Base-by-base conservation (phyloP, 306 rosid species). In the Cicer bijugum region DNA sequence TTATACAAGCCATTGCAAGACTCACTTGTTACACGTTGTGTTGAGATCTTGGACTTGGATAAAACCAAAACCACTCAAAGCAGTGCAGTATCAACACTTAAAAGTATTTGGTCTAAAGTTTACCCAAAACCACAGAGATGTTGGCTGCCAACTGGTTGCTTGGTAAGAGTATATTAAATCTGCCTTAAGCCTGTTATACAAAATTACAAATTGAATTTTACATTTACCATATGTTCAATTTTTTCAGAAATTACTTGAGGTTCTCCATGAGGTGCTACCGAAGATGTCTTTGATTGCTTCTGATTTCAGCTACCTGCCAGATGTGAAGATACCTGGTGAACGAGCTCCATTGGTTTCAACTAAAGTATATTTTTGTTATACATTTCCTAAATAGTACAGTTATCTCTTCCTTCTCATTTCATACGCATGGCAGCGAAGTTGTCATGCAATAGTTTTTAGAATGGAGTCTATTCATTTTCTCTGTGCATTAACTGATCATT, bases 211-310 rank as follows among this genome's bases (percentile, higher is more conserved):
- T 64, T 28, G 58, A 59, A 47, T 77, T 52, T 50, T 69, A 74
- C 71, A 59, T 39, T 85, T 20, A 74, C 76, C 15, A 72, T 58
- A 20, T 5, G 12, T 75, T 72, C 72, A 42, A 42, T 80, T 66
- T 71, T 37, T 68, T 69, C 89, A 94, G 98, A 89, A 86, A 89
- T 87, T 94, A 62, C 89, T 94, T 4, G 91, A 88, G 64, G 95
- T 91, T 75, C 86, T 94, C 63, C 96, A 94, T 61, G 86, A 81
- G 47, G 91, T 87, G 85, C 80, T 94, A 15, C 98, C 98, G 46
- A 94, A 91, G 90, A 94, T 94, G 98, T 94, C 98, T 69, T 78
- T 94, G 82, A 87, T 94, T 79, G 95, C 96, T 80, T 93, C 97
- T 10, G 98, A 93, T 82, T 93, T 93, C 79, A 93, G 85, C 87